A percentile compares a stretch with the other conserved stretches of the same genome.
These are phyloP conservation scores for Hypoxylon fragiforme DNA, from an alignment of 495 filamentous ascomycete species.

Conservation along the genomic window DNA sequence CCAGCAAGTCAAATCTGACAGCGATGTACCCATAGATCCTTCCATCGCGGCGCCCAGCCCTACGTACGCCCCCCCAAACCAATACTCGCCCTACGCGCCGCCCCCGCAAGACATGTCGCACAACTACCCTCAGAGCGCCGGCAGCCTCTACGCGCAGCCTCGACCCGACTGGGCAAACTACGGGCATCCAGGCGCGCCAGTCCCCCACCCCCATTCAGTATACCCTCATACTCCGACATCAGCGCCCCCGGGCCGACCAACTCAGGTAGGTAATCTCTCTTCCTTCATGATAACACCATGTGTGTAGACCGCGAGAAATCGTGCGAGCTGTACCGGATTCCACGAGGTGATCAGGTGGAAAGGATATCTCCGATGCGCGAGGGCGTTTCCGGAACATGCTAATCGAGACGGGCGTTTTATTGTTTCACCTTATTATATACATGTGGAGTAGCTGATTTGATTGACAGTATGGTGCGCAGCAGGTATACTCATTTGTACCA, in stretches of 20 bases:
- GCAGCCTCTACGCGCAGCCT: slow-evolving; percentile 64
- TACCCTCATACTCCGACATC: slow-evolving; percentile 61
- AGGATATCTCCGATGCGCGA: not conserved
- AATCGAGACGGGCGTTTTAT: not conserved
- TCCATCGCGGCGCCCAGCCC: slow-evolving; percentile 92
- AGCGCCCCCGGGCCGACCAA: slow-evolving; percentile 58
- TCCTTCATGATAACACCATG: slow-evolving; percentile 17
- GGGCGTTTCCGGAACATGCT: not conserved
- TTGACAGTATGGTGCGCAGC: slow-evolving; percentile 44
- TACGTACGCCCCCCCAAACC: slow-evolving; percentile 74
- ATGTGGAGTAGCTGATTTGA: slow-evolving; percentile 38
- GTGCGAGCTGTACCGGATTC: not conserved
- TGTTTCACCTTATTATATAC: slow-evolving; percentile 4
- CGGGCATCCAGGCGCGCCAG: slow-evolving; percentile 56
- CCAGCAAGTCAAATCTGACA: slow-evolving; percentile 85
- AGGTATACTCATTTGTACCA: slow-evolving; percentile 98
- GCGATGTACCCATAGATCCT: slow-evolving; percentile 98
- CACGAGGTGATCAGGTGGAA: not conserved
- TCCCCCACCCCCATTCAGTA: slow-evolving; percentile 52
- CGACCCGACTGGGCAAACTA: slow-evolving; percentile 85
- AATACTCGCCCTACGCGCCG: slow-evolving; percentile 80
- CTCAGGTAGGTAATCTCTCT: slow-evolving; percentile 67
- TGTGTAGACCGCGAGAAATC: not conserved
- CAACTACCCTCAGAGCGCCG: slow-evolving; percentile 60
- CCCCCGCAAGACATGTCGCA: slow-evolving; percentile 84